phyloP scores from a whole-genome alignment of 2,329 filamentous ascomycete species.

The Claviceps cyperi region DNA sequence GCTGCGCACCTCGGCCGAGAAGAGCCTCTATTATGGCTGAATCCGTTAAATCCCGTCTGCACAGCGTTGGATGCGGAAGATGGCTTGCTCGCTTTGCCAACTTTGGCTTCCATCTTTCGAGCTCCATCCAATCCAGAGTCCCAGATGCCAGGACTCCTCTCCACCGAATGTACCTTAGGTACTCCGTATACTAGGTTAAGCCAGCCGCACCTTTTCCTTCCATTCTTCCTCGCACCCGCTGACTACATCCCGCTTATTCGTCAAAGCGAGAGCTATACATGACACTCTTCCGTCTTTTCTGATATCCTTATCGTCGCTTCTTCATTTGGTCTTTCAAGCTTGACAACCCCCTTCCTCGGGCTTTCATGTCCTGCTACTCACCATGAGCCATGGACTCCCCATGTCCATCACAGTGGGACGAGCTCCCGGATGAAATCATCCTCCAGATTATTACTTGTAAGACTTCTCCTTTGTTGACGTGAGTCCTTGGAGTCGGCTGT shows the following conservation, averaged over 20 bases:
- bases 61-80: background rate
- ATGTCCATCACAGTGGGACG: conserved; percentile 22
- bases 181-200: background rate
- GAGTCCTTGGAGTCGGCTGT: background rate
- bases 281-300: too few species aligned
- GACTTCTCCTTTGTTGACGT: conserved; percentile 10
- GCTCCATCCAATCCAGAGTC: background rate
- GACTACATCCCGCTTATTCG: background rate
- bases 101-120: background rate
- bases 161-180: too few species aligned
- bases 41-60: too few species aligned
- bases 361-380: conserved; percentile 3
- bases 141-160: background rate
- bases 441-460: conserved; percentile 48
- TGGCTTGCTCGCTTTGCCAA: background rate
- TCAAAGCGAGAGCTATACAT: background rate
- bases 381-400: conserved; percentile 16
- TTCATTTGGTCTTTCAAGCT: background rate
- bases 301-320: too few species aligned
- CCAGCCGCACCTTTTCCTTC: background rate
- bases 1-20: too few species aligned
- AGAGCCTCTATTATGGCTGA: too few species aligned
- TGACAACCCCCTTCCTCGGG: too few species aligned
- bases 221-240: background rate
- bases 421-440: conserved; percentile 49